Evolutionary conservation across 1,284 basidiomycete genomes (phyloP), one percentile per base, ranked within the genome.

Genomic region (Sanguinoderma infundibulare): DNA sequence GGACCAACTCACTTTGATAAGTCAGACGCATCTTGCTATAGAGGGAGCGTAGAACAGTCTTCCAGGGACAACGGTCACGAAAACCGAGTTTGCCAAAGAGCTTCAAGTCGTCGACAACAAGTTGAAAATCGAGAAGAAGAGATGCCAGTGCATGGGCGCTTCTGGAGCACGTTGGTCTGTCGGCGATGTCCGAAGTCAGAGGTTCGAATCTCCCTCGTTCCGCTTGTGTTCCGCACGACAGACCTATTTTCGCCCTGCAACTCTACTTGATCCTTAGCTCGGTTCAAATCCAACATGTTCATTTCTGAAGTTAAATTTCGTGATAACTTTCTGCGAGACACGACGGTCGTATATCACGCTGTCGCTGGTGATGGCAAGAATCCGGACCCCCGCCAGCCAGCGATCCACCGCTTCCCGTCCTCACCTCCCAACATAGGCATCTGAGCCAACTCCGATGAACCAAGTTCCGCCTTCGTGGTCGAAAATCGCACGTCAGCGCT

Each of bases 361-460:
- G 34, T 20, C 20, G 1, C 32, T 10, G 49, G 49, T 32, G 55
- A n/a, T 10, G 49, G 49, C 49, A 60, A n/a, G 59, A 60, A 60
- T 0, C 59, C 53, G 8, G 59, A 54, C 24, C 24, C 54, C 39
- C 47, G 54, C 59, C 59, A 60, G 15, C 53, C 59, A n/a, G 46
- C 35, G 1, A 60, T 30, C 59, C 59, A 60, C 17, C 22, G 6
- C 53, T 17, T 49, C 34, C 53, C 59, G 14, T 39, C 47, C 15
- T 50, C 53, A 3, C 12, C 46, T n/a, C 40, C 53, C 20, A 60
- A 24, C 39, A 26, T 12, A 8, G 22, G 53, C 59, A 60, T 55
- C 22, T 10, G 14, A 10, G 28, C 47, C 10, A 65, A 36, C 44
- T 55, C 46, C 12, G 24, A 15, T 7, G 59, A 62, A 0, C 20